phyloP scores from a whole-genome alignment of 164 flowering plant species.

The Annona squamosa region DNA sequence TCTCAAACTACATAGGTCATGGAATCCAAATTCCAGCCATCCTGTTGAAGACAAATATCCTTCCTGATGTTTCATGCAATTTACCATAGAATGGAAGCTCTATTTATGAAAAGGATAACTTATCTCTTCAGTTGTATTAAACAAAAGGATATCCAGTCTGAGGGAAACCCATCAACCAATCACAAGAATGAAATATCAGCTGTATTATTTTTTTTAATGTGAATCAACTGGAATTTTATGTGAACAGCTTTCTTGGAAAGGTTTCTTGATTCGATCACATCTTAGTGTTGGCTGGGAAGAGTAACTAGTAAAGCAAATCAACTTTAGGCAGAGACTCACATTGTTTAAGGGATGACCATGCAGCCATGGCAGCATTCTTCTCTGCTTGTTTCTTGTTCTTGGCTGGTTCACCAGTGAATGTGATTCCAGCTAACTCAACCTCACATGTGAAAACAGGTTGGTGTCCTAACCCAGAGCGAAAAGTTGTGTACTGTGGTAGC shows the following conservation, averaged over 20 bases:
- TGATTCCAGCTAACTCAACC: constrained; percentile 82
- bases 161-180: no score
- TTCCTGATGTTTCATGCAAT: no score
- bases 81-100: no score
- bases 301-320: neutral
- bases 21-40: no score
- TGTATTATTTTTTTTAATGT: no score
- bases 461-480: constrained; percentile 86
- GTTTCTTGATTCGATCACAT: neutral
- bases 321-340: constrained; percentile 34
- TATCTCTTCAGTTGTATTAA: no score
- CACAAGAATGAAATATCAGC: no score
- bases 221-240: neutral
- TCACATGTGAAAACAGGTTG: constrained; percentile 82
- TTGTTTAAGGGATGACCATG: constrained; percentile 88
- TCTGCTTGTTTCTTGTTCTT: constrained; percentile 96
- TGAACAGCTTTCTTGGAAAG: neutral
- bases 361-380: constrained; percentile 94
- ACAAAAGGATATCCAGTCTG: no score
- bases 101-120: no score
- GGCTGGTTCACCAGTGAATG: constrained; percentile 84
- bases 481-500: constrained; percentile 71
- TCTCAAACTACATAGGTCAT: no score
- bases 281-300: neutral
- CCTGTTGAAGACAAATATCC: no score